These are phyloP conservation scores for Leonotis leonurus DNA, from an alignment of 257 asterid species.

Conservation along the genomic window DNA sequence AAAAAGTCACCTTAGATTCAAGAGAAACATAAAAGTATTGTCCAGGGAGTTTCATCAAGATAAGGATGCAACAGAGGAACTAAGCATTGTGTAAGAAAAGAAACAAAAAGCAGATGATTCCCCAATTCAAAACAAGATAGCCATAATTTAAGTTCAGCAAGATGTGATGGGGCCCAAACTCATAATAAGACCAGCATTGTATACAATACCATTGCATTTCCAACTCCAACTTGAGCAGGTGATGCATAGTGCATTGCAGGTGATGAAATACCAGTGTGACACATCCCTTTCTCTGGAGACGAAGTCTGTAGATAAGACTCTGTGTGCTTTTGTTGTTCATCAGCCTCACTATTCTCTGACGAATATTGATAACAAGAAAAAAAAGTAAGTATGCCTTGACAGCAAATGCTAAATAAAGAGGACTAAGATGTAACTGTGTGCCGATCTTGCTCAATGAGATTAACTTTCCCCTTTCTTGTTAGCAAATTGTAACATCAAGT, in stretches of 20 bases:
- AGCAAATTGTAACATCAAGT: not conserved
- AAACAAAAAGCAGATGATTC: not conserved
- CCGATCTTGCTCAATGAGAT: not conserved
- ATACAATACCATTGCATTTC: conserved; percentile 51
- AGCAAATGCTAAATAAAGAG: conserved; percentile 1
- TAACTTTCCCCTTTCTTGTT: not conserved
- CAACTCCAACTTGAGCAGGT: conserved; percentile 65
- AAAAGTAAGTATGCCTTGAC: not conserved
- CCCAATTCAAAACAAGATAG: conserved; percentile 3
- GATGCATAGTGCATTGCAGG: conserved; percentile 52
- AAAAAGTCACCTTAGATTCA: not conserved
- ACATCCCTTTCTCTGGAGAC: conserved; percentile 49
- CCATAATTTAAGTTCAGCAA: not conserved
- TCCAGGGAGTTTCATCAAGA: not conserved
- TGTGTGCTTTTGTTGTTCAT: conserved; percentile 50
- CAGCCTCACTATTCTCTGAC: conserved; percentile 62
- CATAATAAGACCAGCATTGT: conserved; percentile 8
- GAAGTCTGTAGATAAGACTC: conserved; percentile 44
- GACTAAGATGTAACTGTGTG: not conserved
- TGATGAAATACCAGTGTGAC: conserved; percentile 45
- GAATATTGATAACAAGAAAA: conserved; percentile 10
- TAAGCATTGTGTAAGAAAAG: not conserved
- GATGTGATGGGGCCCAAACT: no score
- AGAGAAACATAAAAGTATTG: not conserved
- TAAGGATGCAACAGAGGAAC: not conserved